Base-by-base conservation (phyloP, 108 stramenopile species). In the Schizochytrium sp. region DNA sequence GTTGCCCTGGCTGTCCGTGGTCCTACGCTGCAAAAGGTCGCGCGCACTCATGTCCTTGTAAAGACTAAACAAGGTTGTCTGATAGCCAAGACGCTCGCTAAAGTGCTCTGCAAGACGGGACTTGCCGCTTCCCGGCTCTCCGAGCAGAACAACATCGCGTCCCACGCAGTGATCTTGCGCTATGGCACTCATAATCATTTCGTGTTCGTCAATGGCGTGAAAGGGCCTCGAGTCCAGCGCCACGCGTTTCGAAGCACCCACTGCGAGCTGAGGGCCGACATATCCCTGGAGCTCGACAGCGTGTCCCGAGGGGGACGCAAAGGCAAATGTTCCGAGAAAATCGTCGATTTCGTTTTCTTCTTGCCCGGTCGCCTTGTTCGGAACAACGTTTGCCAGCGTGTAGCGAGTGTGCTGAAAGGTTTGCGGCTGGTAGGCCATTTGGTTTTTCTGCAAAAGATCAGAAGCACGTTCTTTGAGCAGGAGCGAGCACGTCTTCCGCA, bases 41-140 rank as follows among this genome's bases (percentile, higher is more conserved):
- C 96, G 93, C 12, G 91, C 89, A 14, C 92, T 94, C 90, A 97
- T 92, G 58, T 98, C 97, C 57, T 91, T 87, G 87, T 95, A 93
- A 4, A 98, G 60, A 44, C 90, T 90, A 60, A 95, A 93, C 45
- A 96, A 72, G 60, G 95, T 87, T 25, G 91, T 47, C 4, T 90
- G 87, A 63, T 93, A 94, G n/a, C 94, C 95, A 41, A 92, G 58
- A 18, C 88, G 58, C 45, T 87, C 53, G 4, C 93, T 94, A 90
- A 94, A 90, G 47, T 92, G 60, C 60, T 69, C 60, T 4, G 95
- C 94, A 34, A 96, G 44, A 2, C 88, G 88, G 43, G 93, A 93
- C 89, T 97, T 97, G 23, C 96, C 95, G 57, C 89, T 89, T 10
- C 97, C 97, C 60, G 93, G 93, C 4, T 91, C 92, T 5, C 94